Evolutionary conservation across 805 yeast genomes (phyloP), one percentile per base, ranked within the genome.

Genomic region (Tetrapisispora arboricola): DNA sequence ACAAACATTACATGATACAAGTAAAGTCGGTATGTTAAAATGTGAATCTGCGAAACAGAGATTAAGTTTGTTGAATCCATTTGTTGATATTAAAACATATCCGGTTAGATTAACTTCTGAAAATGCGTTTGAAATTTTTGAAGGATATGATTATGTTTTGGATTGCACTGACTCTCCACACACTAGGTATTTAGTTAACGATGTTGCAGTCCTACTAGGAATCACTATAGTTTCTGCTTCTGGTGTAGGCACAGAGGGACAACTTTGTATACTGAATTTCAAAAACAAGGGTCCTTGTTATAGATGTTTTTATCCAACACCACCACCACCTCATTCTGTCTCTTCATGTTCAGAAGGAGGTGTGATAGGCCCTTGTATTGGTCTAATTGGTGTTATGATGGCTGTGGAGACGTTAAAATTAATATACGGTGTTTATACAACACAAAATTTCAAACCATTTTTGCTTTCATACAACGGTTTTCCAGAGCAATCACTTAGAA

Each of bases 81-180:
- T 72, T 48, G 84, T 88, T 6, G 49, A 57, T 0, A 71, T 82
- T 1, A 49, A 46, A 0, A 69, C 83, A 0, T 74, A 76, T 53
- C 72, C 78, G 1, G 66, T 60, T 10, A 65, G 80, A 34, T 60
- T 84, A 19, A 53, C 67, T 2, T 64, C 72, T 29, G 53, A 49
- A 0, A 87, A 86, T 58, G 82, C 85, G 0, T 76, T 82, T 49
- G 70, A 61, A 0, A 72, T 86, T 1, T 68, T 87, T 37, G 50
- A 58, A n/a, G 49, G 63, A 4, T 87, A 83, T 60, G 96, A 90
- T 54, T 45, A 82, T 25, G 76, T 92, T 4, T 64, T 92, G 17
- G 99, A 92, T 60, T 94, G 98, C 55, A 90, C 98, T 0, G 99
- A 92, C 61, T 78, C 90, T 1, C 97, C 97, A 11, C 73, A 76